Percentiles rank a stretch among this genome's conserved stretches.
Conservation (phyloP, 2,329 filamentous ascomycete species). For the Penicillium paneum region DNA sequence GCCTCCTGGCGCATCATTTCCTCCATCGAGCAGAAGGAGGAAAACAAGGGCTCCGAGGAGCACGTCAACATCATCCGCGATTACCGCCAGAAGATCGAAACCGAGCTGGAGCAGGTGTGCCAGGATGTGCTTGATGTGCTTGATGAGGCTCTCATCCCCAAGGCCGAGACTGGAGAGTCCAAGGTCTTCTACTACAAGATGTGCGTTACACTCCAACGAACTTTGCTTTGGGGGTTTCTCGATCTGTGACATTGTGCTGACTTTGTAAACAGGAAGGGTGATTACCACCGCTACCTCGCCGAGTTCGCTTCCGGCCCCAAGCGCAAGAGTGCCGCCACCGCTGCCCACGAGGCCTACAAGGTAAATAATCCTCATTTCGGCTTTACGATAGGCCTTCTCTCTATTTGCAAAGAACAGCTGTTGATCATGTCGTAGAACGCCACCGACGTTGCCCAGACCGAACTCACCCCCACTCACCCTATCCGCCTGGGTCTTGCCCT, state of each 20-base stretch:
- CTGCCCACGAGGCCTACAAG: conserved; percentile 98
- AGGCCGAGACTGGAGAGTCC: conserved; percentile 93
- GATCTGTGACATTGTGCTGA: conserved; percentile 73
- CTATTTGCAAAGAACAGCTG: not conserved
- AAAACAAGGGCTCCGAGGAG: conserved; percentile 96
- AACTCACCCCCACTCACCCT: conserved; percentile 94
- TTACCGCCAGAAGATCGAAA: conserved; percentile 98
- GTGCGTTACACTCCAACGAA: conserved; percentile 47
- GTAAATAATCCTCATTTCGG: conserved; percentile 49
- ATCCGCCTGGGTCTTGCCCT: conserved; percentile 96
- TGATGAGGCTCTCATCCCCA: conserved; percentile 88
- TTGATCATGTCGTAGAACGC: conserved; percentile 59
- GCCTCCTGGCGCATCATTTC: conserved; percentile 99
- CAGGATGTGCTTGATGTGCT: conserved; percentile 95
- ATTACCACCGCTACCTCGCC: conserved; percentile 98
- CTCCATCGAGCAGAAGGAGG: conserved; percentile 99
- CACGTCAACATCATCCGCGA: conserved; percentile 92
- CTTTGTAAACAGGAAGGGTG: conserved; percentile 82
- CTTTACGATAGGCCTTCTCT: not conserved
- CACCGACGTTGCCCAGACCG: conserved; percentile 96
- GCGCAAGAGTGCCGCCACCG: conserved; percentile 91
- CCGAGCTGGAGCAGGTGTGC: conserved; percentile 95
- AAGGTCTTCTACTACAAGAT: conserved; percentile 99
- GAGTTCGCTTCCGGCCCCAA: conserved; percentile 94
- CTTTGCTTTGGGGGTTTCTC: too few species aligned